Evolutionary conservation across 768 basidiomycete genomes (phyloP), one percentile per base, ranked within the genome.

Genomic region (Steccherinum ochraceum): DNA sequence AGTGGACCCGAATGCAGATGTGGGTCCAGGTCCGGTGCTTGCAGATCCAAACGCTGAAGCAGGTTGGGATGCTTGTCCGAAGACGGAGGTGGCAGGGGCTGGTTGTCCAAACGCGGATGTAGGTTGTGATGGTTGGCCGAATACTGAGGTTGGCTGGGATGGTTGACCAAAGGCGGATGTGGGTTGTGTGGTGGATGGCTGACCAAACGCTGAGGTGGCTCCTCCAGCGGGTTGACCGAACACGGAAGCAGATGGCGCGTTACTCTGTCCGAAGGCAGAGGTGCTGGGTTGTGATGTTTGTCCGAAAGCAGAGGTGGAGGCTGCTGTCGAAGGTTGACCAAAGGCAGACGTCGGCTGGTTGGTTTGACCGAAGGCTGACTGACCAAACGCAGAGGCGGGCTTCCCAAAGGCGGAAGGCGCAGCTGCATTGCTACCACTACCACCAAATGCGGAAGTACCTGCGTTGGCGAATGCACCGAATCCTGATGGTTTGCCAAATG

Each of bases 1-100:
- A n/a, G n/a, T n/a, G n/a, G n/a, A 63, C 0, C 72, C 74, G 42
- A 76, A 76, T 1, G 62, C 72, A 13, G 72, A 67, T 12, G 65
- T 54, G 7, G 60, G 35, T n/a, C n/a, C n/a, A n/a, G n/a, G n/a
- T n/a, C n/a, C 18, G 43, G 52, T 42, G 45, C 27, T 24, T 40
- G 39, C 20, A 49, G 45, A 3, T 20, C 30, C 10, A 39, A 47
- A 40, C 35, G 48, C 23, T 18, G 46, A 44, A 27, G 41, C 41
- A 43, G 21, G 23, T 20, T 45, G 43, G 1, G 55, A 45, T 10
- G 59, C 46, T 27, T 55, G 49, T 2, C 57, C 60, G 49, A 62
- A 64, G 2, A 59, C 58, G n/a, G 69, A 63, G 4, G 65, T 59
- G 49, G 62, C 21, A 18, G 21, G 16, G 20, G 63, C 24, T 11